These are phyloP conservation scores for Pseudogymnoascus sp. DNA, from an alignment of 2,329 filamentous ascomycete species.

Conservation along the genomic window DNA sequence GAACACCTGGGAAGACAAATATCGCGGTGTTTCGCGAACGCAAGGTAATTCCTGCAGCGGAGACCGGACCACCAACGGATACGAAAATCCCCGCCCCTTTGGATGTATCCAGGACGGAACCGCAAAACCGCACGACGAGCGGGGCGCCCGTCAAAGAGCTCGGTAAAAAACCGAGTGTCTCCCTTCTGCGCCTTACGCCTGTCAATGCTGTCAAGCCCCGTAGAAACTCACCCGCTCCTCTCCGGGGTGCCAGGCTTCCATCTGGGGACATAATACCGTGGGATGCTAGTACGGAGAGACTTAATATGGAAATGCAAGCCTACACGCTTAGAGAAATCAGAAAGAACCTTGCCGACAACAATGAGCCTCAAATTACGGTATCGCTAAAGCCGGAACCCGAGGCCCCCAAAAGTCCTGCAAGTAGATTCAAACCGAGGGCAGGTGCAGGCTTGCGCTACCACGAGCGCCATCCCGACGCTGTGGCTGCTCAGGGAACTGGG, in stretches of 20 bases:
- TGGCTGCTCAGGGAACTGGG: slow-evolving; percentile 21
- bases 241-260: slow-evolving; percentile 18
- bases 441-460: slow-evolving; percentile 46
- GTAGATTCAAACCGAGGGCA: slow-evolving; percentile 50
- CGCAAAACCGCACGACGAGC: slow-evolving; percentile 18
- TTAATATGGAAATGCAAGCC: slow-evolving; percentile 49
- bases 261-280: slow-evolving; percentile 34
- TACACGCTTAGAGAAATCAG: slow-evolving; percentile 55
- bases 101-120: neutral
- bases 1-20: neutral
- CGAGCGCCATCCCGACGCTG: slow-evolving; percentile 46
- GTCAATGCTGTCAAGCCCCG: slow-evolving; percentile 9
- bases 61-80: neutral
- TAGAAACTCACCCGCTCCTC: slow-evolving; percentile 17
- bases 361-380: slow-evolving; percentile 21
- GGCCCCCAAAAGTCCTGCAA: slow-evolving; percentile 19
- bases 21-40: slow-evolving; percentile 5
- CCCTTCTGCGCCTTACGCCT: neutral
- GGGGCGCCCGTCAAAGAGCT: slow-evolving; percentile 36
- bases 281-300: slow-evolving; percentile 33
- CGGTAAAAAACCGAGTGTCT: neutral
- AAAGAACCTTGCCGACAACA: slow-evolving; percentile 38
- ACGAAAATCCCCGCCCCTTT: neutral
- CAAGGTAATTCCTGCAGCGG: slow-evolving; percentile 8
- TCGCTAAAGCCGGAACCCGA: slow-evolving; percentile 7